Evolutionary conservation across 306 rosid genomes (phyloP).

Genomic region (Cyamopsis tetragonoloba): DNA sequence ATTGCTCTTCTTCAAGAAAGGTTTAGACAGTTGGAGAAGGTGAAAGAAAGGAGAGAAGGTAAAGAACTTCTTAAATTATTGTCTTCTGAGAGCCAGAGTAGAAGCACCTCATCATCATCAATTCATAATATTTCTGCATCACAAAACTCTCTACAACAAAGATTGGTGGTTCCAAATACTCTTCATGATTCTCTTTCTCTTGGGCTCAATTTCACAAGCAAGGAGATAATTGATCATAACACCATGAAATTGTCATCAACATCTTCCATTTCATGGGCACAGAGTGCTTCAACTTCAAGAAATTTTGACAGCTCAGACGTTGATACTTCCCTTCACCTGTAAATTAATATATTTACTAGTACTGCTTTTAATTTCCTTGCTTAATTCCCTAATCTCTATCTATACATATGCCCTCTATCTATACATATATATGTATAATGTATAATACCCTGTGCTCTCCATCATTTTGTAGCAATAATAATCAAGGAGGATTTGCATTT

Average conservation of each 20-base stretch:
- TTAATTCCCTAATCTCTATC: neutral
- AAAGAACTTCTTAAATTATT: slow-evolving; percentile 52
- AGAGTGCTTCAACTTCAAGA: slow-evolving; percentile 37
- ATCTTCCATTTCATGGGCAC: slow-evolving; percentile 37
- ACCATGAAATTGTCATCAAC: slow-evolving; percentile 23
- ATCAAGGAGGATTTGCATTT: slow-evolving; percentile 15
- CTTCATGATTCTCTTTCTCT: slow-evolving; percentile 58
- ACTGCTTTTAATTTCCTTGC: slow-evolving; percentile 7
- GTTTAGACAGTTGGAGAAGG: slow-evolving; percentile 89
- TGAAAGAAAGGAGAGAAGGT: slow-evolving; percentile 81
- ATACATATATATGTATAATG: neutral
- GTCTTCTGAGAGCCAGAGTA: slow-evolving; percentile 30
- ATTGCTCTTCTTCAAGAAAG: slow-evolving; percentile 94
- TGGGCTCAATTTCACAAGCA: slow-evolving; percentile 45
- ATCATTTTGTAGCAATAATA: slow-evolving; percentile 16
- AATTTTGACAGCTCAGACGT: slow-evolving; percentile 62
- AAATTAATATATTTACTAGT: slow-evolving; percentile 19
- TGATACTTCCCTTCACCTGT: slow-evolving; percentile 95
- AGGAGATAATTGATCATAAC: slow-evolving; percentile 29
- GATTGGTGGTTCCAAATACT: slow-evolving; percentile 13
- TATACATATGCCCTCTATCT: neutral
- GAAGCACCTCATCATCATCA: slow-evolving; percentile 18
- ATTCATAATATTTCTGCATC: slow-evolving; percentile 29
- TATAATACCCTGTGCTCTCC: slow-evolving; percentile 2
- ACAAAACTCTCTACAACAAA: slow-evolving; percentile 32